Evolutionary conservation across 768 basidiomycete genomes (phyloP), one percentile per base, ranked within the genome.

Genomic region (Rhodotorula sphaerocarpa): DNA sequence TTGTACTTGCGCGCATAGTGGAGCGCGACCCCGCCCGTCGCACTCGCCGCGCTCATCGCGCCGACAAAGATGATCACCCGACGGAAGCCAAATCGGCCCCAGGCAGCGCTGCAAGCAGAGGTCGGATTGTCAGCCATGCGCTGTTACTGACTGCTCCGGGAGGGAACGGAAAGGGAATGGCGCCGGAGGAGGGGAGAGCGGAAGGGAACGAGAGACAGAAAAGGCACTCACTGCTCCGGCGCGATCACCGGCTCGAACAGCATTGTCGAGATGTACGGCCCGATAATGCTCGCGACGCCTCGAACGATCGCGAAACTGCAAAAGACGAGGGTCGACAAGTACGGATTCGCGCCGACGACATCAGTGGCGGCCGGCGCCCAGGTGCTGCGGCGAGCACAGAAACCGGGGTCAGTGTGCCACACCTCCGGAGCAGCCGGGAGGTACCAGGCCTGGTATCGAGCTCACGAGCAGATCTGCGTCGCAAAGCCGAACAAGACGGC

Each of bases 51-150:
- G 0, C 54, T 51, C 59, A 66, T 61, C 25, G 25, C 18, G 0
- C 64, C 64, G 45, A 60, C 59, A 28, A 66, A 66, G 15, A 61
- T 31, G 55, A 66, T 61, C 21, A 66, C 51, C 16, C n/a, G 2
- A 12, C 33, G 16, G 59, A 65, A 65, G 3, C 64, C 64, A 31
- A 31, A 59, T 3, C 58, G 58, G 6, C 58, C 58, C 43, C 43
- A 59, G 10, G 23, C 10, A 2, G 45, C 11, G 27, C 46, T 57
- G 46, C 39, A 10, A 2, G 20, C 28, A 7, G 23, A 2, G 30
- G n/a, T n/a, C n/a, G n/a, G 23, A 18, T 21, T 18, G 5, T 21
- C 25, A 25, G 25, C 5, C 12, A 34, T 56, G 18, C 46, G 55
- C 14, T n/a, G n/a, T n/a, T n/a, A n/a, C n/a, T n/a, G n/a, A n/a